Evolutionary conservation across 2,329 filamentous ascomycete genomes (phyloP).

Genomic region (Cryphonectria japonica): DNA sequence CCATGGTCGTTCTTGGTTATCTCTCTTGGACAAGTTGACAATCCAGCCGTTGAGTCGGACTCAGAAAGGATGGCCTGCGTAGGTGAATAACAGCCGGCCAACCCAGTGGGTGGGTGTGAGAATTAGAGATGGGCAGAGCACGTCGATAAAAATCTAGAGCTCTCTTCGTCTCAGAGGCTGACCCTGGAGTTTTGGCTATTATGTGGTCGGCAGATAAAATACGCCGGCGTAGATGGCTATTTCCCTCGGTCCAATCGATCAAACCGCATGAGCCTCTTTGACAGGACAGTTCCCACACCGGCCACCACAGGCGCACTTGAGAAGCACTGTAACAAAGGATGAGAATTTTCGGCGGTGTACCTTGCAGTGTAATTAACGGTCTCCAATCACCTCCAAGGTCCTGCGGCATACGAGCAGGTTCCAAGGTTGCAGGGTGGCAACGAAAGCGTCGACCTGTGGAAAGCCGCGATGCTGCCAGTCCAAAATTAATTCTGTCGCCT

Average conservation of each 20-base stretch:
- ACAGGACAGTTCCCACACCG: not conserved
- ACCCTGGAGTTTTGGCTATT: not conserved
- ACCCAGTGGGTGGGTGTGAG: not conserved
- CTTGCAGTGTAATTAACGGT: not conserved
- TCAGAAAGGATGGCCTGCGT: not conserved
- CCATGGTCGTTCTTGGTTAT: conserved; percentile 12
- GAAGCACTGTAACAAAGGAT: not conserved
- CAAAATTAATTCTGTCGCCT: not conserved
- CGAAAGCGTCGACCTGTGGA: not conserved
- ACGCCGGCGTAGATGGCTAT: not conserved
- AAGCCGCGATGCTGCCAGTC: not conserved
- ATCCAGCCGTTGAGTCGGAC: not conserved
- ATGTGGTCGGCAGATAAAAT: not conserved
- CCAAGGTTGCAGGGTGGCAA: not conserved
- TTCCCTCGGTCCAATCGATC: not conserved
- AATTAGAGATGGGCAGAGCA: not conserved
- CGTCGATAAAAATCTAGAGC: not conserved
- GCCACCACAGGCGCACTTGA: not conserved
- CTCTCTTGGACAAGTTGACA: not conserved
- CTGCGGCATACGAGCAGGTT: not conserved
- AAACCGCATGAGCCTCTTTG: not conserved
- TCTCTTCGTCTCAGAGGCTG: not conserved
- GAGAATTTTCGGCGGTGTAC: not conserved
- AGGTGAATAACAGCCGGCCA: not conserved
- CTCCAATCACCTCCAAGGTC: not conserved